Base-by-base conservation (phyloP, 1,284 basidiomycete genomes). In the Vanrija sp. region DNA sequence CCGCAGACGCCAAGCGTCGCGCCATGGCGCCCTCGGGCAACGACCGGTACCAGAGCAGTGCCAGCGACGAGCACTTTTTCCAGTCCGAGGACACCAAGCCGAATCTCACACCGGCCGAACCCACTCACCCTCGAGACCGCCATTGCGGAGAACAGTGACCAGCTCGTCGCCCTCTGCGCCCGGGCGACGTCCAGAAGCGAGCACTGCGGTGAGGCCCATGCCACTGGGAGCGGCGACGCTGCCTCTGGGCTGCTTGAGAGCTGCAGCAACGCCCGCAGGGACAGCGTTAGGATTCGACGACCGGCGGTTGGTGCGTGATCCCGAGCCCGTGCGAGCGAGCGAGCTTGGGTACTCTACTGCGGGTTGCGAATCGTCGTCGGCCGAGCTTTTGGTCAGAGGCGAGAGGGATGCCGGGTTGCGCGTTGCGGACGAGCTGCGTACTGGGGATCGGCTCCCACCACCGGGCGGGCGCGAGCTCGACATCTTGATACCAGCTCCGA, bases 161-260 rank as follows among this genome's bases (percentile, higher is more conserved):
- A 76, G 59, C 54, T 73, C 71, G 45, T 76, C 75, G 2, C 71
- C 75, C 42, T 73, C 73, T 62, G 67, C 69, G 18, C 71, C 71
- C 1, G 68, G 65, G 45, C 68, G 57, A 18, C 49, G 56, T 38
- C 31, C 45, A 12, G 45, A 38, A 31, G 35, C 36, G 1, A 38
- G 36, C 6, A 37, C 35, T 9, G 59, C 24, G 6, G 56, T 55
- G 18, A 59, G 42, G 4, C 56, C 54, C 41, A 51, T 50, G 15
- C 63, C 59, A 19, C 50, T 49, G 3, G 62, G 60, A 7, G 62
- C 41, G 2, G 68, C 68, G n/a, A 71, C 51, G 56, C 68, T 71
- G 36, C 55, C 68, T 49, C 57, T 50, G 12, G 53, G 53, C 22
- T 42, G 31, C 38, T 41, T 42, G n/a, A 45, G 46, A 0, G 45